Conservation (phyloP, 768 basidiomycete genomes). For the Tulasnella sp. region DNA sequence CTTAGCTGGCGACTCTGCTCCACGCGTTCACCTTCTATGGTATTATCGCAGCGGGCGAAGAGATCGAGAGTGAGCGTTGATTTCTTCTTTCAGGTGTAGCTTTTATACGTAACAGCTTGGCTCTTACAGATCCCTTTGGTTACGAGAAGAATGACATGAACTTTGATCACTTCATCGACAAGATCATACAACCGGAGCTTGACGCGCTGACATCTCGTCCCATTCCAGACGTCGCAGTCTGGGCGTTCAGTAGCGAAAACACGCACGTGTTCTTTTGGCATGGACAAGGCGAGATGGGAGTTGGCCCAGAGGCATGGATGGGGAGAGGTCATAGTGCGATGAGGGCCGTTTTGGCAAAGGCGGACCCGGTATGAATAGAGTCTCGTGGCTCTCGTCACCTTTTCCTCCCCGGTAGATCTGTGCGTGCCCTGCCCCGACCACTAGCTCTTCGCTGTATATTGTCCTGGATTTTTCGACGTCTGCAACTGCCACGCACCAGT, state of each 20-base stretch:
- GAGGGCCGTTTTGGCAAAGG: not conserved
- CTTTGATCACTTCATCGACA: slow-evolving; percentile 25
- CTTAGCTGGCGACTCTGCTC: not conserved
- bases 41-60: slow-evolving; percentile 14
- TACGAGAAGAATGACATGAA: slow-evolving; percentile 22
- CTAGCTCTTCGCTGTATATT: too few species aligned
- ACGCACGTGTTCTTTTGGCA: slow-evolving; percentile 12
- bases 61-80: slow-evolving; percentile 14
- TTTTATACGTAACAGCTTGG: too few species aligned
- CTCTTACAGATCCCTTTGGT: not conserved
- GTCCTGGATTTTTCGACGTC: too few species aligned
- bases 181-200: slow-evolving; percentile 26
- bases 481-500: too few species aligned
- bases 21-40: slow-evolving; percentile 17
- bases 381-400: too few species aligned
- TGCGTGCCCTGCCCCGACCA: too few species aligned
- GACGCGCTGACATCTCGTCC: slow-evolving; percentile 25
- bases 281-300: not conserved
- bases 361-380: too few species aligned
- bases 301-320: slow-evolving; percentile 3
- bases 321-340: not conserved
- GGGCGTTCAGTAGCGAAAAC: slow-evolving; percentile 24
- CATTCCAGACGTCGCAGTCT: slow-evolving; percentile 21
- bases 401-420: too few species aligned
- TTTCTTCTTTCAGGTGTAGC: too few species aligned